A percentile compares a stretch with the other conserved stretches of the same genome.
Evolutionary conservation across 495 filamentous ascomycete species (phyloP).

Genomic region (Oidiodendron maius): DNA sequence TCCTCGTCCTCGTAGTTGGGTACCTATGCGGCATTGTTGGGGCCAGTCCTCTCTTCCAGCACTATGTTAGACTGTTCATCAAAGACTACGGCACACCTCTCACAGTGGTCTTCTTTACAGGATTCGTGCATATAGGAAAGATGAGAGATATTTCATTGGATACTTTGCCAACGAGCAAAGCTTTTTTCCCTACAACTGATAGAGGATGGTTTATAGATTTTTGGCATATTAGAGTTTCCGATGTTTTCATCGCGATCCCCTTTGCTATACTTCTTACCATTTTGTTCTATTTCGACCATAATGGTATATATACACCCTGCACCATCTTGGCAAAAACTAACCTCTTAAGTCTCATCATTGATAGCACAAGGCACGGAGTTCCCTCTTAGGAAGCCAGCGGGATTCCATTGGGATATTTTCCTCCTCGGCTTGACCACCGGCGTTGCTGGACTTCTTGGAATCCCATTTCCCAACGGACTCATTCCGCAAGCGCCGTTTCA

Average conservation of each 20-base stretch:
- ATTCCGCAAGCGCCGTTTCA: constrained; percentile 94
- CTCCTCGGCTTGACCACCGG: constrained; percentile 85
- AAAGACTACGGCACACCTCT: constrained; percentile 82
- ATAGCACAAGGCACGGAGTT: constrained; percentile 93
- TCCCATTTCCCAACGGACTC: constrained; percentile 89
- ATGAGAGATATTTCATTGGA: constrained; percentile 61
- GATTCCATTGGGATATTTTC: constrained; percentile 96
- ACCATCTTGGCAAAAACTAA: constrained; percentile 4
- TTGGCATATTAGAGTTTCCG: constrained; percentile 70
- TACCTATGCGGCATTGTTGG: constrained; percentile 70
- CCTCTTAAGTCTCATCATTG: constrained; percentile 62
- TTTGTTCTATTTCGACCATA: constrained; percentile 92
- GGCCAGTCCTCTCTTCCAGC: constrained; percentile 60
- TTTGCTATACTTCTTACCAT: constrained; percentile 83
- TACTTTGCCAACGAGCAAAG: constrained; percentile 61
- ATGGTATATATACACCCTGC: constrained; percentile 43
- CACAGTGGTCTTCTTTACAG: constrained; percentile 81
- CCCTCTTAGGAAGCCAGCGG: constrained; percentile 83
- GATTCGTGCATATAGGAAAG: constrained; percentile 78
- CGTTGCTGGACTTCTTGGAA: constrained; percentile 74
- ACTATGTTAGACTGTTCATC: constrained; percentile 67
- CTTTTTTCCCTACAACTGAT: constrained; percentile 78
- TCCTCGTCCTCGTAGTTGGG: constrained; percentile 66
- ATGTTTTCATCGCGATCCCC: constrained; percentile 84
- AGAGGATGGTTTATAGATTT: constrained; percentile 82